Base-by-base conservation (phyloP, 1,284 basidiomycete species). In the Puccinia novopanici region DNA sequence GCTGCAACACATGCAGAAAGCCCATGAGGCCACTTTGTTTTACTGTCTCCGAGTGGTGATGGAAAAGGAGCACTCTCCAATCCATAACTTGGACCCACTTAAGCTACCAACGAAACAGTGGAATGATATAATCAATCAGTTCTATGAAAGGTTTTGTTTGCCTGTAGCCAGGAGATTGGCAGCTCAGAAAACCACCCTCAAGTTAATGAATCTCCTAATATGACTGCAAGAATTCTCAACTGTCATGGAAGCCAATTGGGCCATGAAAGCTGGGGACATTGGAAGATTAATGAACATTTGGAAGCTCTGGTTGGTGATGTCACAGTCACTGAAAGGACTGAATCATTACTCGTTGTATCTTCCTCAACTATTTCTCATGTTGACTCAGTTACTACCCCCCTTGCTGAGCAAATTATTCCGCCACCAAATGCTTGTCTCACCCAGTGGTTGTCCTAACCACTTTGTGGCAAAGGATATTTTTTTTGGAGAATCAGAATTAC, bases 401-500 rank as follows among this genome's bases (percentile, higher is more conserved):
- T 24, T 15, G 1, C 34, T 61, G 15, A 59, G 52, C 40, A 75
- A 75, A 30, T 17, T 59, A 4, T 34, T 75, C 4, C n/a, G 40
- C 2, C 73, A 75, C 42, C 37, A 37, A 8, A 17, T 75, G 13
- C 55, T 75, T 6, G 19, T 75, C 3, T 59, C 73, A 57, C 57
- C 55, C 3, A 61, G 37, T 27, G 54, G 57, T 4, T 24, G 54
- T 12, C 6, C 4, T 3, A 55, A 27, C 17, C 73, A 75, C 15
- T 75, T 45, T 54, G 30, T 75, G 27, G 54, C 52, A 34, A 75
- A 57, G 40, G 55, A 75, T 37, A n/a, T n/a, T 37, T 12, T 42
- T 57, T 37, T 34, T 75, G 55, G 73, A 75, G 40, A 59, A 42
- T 15, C 54, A 75, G 10, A 75, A 61, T 17, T 67, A 67, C 22